phyloP scores from a whole-genome alignment of 331 rosid species.

The Rhamnella rubrinervis region DNA sequence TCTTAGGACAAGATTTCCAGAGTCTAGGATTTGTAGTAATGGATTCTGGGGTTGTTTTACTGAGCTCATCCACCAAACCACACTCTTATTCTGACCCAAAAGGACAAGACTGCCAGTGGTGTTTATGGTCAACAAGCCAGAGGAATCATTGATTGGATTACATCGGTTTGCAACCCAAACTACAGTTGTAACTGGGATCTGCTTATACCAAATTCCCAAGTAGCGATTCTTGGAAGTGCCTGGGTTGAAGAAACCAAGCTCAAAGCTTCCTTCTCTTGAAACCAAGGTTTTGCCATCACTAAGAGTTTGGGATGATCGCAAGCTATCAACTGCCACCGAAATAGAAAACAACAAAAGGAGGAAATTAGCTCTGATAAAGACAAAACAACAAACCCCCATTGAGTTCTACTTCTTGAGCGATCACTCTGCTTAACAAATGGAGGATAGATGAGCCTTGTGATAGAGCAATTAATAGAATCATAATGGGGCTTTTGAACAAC shows the following conservation, averaged over 20 bases:
- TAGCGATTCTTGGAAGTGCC: constrained; percentile 45
- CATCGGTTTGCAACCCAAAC: constrained; percentile 65
- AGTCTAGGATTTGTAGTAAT: constrained; percentile 43
- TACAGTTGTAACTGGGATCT: constrained; percentile 43
- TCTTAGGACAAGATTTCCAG: constrained; percentile 53
- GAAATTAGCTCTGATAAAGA: background rate
- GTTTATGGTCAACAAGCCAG: constrained; percentile 45
- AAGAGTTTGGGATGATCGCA: constrained; percentile 9
- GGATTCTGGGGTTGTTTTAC: constrained; percentile 20
- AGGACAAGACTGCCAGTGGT: constrained; percentile 31
- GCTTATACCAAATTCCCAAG: constrained; percentile 63
- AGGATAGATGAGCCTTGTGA: no score
- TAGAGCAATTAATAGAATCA: no score
- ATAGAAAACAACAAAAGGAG: background rate
- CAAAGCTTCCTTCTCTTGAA: constrained; percentile 40
- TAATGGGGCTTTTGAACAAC: no score
- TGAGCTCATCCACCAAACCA: constrained; percentile 44
- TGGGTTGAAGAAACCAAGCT: constrained; percentile 55
- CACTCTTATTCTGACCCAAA: constrained; percentile 34
- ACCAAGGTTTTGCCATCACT: constrained; percentile 43
- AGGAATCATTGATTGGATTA: constrained; percentile 44
- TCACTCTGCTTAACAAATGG: background rate
- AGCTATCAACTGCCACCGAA: background rate
- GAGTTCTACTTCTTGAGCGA: background rate
- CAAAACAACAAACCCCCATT: background rate